A percentile compares a stretch with the other conserved stretches of the same genome.
Conservation (phyloP, 1,284 basidiomycete genomes). For the Sporisorium iseilematis-ciliati region DNA sequence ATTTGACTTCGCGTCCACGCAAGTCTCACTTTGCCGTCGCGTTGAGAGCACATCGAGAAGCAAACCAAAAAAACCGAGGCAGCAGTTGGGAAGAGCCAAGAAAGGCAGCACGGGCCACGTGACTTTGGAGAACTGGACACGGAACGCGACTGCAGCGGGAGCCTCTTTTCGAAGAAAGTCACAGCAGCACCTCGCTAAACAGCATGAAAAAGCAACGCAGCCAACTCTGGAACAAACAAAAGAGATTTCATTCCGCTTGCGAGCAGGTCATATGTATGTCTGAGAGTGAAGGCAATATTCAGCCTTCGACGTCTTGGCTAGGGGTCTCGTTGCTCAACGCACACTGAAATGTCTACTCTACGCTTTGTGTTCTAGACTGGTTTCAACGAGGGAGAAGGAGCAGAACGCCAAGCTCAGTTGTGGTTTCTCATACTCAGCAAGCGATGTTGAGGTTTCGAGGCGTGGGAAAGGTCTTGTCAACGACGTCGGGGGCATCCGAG, state of each 20-base stretch:
- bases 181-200: neutral
- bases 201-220: constrained; percentile 1
- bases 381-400: neutral
- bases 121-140: neutral
- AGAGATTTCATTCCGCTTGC: neutral
- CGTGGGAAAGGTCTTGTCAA: neutral
- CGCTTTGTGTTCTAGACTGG: no score
- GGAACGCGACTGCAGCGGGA: neutral
- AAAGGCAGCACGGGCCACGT: constrained; percentile 7
- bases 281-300: no score
- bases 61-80: no score
- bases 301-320: no score
- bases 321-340: neutral
- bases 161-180: constrained; percentile 2
- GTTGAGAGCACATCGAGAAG: neutral
- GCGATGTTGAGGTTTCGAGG: neutral
- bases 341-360: neutral
- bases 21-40: no score
- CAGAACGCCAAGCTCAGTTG: neutral
- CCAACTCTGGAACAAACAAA: constrained; percentile 6
- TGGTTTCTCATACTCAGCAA: neutral
- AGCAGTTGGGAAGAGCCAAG: neutral
- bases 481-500: neutral
- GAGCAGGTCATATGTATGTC: neutral
- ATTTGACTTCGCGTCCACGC: neutral